Conservation (phyloP, 208 protist species). For the Wallacemonas sp. region DNA sequence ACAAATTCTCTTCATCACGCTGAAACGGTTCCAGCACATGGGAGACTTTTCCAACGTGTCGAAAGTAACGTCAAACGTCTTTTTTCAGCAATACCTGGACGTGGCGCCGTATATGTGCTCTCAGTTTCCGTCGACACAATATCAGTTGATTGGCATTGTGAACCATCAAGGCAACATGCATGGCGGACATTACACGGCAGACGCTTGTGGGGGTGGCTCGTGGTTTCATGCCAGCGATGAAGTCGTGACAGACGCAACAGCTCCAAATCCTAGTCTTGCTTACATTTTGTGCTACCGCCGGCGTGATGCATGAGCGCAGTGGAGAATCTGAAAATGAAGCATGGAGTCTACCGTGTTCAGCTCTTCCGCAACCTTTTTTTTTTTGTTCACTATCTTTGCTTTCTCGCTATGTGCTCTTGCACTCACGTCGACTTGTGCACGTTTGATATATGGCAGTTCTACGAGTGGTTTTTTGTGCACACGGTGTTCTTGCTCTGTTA, state of each 20-base stretch:
- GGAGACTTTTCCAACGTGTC: constrained; percentile 78
- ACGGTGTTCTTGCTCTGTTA: too few species aligned
- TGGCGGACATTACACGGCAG: constrained; percentile 93
- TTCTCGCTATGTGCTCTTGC: too few species aligned
- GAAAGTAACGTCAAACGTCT: constrained; percentile 61
- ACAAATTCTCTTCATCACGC: constrained; percentile 77
- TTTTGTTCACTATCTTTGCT: too few species aligned
- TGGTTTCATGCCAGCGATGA: constrained; percentile 91
- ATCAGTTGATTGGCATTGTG: constrained; percentile 80
- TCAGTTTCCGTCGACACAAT: constrained; percentile 46
- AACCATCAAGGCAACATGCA: constrained; percentile 92
- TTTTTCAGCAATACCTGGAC: constrained; percentile 70
- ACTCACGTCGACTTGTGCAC: too few species aligned
- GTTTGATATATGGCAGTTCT: too few species aligned
- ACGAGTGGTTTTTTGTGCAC: too few species aligned
- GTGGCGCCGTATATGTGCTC: constrained; percentile 71
- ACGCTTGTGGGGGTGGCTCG: constrained; percentile 54
- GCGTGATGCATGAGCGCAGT: too few species aligned
- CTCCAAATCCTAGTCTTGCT: constrained; percentile 51
- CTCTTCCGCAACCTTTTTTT: too few species aligned
- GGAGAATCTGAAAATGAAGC: too few species aligned
- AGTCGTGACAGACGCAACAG: constrained; percentile 29
- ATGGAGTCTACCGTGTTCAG: too few species aligned
- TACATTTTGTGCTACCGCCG: constrained; percentile 87
- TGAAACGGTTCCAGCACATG: constrained; percentile 80